Evolutionary conservation across 441 rosid species (phyloP).

Genomic region (Omphalea diandra): DNA sequence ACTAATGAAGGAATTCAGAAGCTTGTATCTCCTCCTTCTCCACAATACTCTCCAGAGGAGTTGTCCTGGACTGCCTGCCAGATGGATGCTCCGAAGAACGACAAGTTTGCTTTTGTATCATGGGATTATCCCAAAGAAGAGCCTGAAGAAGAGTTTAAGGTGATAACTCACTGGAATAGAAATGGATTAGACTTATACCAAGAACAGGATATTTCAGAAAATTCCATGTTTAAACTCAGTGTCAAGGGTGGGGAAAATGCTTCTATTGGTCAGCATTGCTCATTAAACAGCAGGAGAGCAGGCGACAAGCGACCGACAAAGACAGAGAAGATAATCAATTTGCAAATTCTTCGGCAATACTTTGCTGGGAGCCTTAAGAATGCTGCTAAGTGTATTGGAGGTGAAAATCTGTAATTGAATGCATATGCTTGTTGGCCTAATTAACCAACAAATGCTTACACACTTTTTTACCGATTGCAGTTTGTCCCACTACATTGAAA

Average conservation of each 20-base stretch:
- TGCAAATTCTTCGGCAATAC: constrained; percentile 70
- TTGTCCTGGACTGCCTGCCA: constrained; percentile 55
- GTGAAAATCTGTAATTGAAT: constrained; percentile 37
- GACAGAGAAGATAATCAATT: constrained; percentile 69
- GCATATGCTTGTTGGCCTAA: neutral
- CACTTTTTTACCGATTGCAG: constrained; percentile 28
- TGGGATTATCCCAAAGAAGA: constrained; percentile 2
- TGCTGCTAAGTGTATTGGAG: constrained; percentile 88
- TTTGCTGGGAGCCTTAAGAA: constrained; percentile 90
- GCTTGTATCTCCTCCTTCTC: constrained; percentile 29
- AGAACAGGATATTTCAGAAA: constrained; percentile 31
- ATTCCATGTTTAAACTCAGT: constrained; percentile 13
- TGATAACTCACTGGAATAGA: constrained; percentile 43
- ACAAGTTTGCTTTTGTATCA: constrained; percentile 47
- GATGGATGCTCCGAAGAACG: constrained; percentile 51
- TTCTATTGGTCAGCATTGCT: constrained; percentile 13
- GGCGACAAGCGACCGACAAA: constrained; percentile 53
- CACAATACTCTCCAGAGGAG: constrained; percentile 34
- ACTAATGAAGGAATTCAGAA: constrained; percentile 24
- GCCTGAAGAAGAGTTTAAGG: constrained; percentile 23
- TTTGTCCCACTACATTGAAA: constrained; percentile 56
- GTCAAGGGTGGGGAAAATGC: neutral
- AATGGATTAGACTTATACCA: constrained; percentile 24
- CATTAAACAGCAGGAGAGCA: constrained; percentile 23
- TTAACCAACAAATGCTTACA: neutral